These are phyloP conservation scores for Phaseolus coccineus DNA, from an alignment of 331 rosid species.

Conservation along the genomic window DNA sequence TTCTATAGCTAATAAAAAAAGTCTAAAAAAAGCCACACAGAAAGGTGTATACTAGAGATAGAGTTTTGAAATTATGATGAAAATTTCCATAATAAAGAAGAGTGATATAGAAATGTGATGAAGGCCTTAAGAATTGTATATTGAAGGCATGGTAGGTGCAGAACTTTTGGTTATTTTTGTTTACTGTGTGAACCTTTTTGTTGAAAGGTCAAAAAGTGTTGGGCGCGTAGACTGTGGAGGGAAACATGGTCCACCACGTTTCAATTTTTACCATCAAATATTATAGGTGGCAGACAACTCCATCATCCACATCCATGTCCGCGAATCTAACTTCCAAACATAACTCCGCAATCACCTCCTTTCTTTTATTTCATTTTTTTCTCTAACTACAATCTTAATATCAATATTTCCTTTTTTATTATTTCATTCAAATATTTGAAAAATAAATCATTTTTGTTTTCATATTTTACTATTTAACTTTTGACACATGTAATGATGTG, in stretches of 20 bases:
- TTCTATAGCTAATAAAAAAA: no score
- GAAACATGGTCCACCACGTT: constrained; percentile 41
- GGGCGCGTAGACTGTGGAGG: constrained; percentile 21
- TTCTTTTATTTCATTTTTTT: no score
- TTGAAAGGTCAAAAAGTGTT: constrained; percentile 34
- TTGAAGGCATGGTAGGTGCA: neutral
- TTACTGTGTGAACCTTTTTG: neutral
- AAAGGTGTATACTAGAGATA: no score
- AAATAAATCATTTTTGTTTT: no score
- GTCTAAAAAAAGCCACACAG: no score
- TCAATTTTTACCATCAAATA: constrained; percentile 25
- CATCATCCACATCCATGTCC: neutral
- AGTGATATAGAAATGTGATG: neutral
- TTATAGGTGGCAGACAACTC: constrained; percentile 45
- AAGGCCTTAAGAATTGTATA: neutral
- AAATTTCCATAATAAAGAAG: no score
- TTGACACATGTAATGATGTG: no score
- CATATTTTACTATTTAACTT: no score
- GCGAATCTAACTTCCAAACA: neutral
- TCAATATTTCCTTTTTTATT: no score
- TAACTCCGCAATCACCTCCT: constrained; percentile 36
- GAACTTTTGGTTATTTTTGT: neutral
- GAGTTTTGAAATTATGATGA: no score
- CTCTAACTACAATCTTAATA: no score
- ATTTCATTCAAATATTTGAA: no score